phyloP scores from a whole-genome alignment of 1,139 yeast genomes.

The Yamadazyma taylorii region DNA sequence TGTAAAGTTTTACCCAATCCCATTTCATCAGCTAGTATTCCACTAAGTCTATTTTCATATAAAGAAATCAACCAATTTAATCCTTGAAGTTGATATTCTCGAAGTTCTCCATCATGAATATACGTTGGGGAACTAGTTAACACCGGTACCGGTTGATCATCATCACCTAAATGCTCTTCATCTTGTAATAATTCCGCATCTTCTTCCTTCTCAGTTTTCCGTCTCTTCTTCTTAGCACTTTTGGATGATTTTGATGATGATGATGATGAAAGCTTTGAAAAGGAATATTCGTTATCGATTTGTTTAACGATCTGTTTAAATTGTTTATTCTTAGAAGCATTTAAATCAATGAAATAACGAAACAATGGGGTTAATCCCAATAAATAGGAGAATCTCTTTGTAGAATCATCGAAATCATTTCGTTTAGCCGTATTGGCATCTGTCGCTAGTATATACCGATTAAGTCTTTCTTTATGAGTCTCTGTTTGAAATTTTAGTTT shows the following conservation, averaged over 20 bases:
- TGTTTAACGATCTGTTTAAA: constrained; percentile 52
- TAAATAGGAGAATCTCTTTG: constrained; percentile 77
- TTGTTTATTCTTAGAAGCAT: constrained; percentile 71
- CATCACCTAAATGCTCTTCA: constrained; percentile 59
- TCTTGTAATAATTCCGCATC: constrained; percentile 84
- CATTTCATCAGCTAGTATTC: constrained; percentile 52
- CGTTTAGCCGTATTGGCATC: constrained; percentile 56
- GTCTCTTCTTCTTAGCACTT: constrained; percentile 24
- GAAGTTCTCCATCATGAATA: constrained; percentile 58
- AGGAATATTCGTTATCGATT: constrained; percentile 37
- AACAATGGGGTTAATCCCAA: constrained; percentile 83
- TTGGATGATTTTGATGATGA: no score
- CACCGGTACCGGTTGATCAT: constrained; percentile 51
- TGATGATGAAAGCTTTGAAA: no score
- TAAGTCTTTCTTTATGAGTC: constrained; percentile 38
- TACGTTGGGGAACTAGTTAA: constrained; percentile 81
- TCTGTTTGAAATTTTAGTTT: constrained; percentile 8
- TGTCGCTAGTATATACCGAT: constrained; percentile 47
- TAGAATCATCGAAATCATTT: constrained; percentile 67
- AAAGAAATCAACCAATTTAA: constrained; percentile 48
- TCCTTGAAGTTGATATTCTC: constrained; percentile 71
- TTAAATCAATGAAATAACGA: constrained; percentile 81
- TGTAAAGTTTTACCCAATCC: constrained; percentile 51
- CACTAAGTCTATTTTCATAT: constrained; percentile 45
- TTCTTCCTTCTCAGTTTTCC: constrained; percentile 89